Conservation (phyloP, 1,284 basidiomycete species). For the Irpex lacteus region DNA sequence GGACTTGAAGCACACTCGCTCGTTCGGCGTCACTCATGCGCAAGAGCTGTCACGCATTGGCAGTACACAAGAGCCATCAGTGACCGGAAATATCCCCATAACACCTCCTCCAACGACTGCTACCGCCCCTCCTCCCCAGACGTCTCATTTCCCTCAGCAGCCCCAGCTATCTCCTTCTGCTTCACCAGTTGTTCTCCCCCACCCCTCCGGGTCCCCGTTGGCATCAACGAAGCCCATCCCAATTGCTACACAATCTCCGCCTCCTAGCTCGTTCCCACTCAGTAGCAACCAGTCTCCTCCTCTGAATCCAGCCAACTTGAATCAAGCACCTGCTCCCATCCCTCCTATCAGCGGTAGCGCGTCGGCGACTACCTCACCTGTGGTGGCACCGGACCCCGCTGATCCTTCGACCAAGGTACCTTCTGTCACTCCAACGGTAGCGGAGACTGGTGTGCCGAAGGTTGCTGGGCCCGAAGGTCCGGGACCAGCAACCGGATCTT, state of each 20-base stretch:
- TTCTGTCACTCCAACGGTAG: slow-evolving; percentile 53
- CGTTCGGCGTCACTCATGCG: slow-evolving; percentile 79
- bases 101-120: slow-evolving; percentile 35
- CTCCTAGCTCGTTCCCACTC: slow-evolving; percentile 18
- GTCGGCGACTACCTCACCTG: slow-evolving; percentile 23
- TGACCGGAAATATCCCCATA: slow-evolving; percentile 36
- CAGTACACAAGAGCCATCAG: slow-evolving; percentile 27
- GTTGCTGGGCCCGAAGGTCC: slow-evolving; percentile 53
- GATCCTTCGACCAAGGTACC: slow-evolving; percentile 30
- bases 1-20: slow-evolving; percentile 67
- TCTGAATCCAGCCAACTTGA: slow-evolving; percentile 51
- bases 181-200: slow-evolving; percentile 2
- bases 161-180: background rate
- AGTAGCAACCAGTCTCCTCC: slow-evolving; percentile 33
- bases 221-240: slow-evolving; percentile 7
- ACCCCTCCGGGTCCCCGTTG: background rate
- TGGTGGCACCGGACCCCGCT: slow-evolving; percentile 27
- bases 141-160: background rate
- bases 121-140: slow-evolving; percentile 9
- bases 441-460: slow-evolving; percentile 60
- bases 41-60: slow-evolving; percentile 62
- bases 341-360: slow-evolving; percentile 35
- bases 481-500: slow-evolving; percentile 62
- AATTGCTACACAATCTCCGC: slow-evolving; percentile 19
- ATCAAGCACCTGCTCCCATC: slow-evolving; percentile 48